Percentiles rank a stretch among this genome's conserved stretches.
phyloP scores from a whole-genome alignment of 106 monocot genomes.

The Platanthera guangdongensis region DNA sequence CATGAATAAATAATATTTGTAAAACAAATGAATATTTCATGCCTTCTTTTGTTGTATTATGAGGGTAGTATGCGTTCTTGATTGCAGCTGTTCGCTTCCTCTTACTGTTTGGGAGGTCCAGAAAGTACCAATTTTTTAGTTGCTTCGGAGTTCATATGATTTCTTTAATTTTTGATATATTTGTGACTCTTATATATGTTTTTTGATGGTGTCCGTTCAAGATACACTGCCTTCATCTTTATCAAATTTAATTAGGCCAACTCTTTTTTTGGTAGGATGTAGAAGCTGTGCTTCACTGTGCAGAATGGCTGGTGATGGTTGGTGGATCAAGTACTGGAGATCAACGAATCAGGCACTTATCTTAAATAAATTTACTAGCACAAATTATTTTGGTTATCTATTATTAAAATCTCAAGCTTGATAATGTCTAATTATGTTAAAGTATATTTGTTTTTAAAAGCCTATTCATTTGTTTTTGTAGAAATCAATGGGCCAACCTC shows the following conservation, averaged over 20 bases:
- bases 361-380: constrained; percentile 3
- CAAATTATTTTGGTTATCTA: not conserved
- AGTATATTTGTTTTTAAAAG: not conserved
- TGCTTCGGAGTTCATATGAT: not conserved
- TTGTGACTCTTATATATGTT: not conserved
- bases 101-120: not conserved
- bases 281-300: constrained; percentile 92
- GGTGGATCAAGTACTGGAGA: constrained; percentile 94
- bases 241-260: not conserved
- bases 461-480: not conserved
- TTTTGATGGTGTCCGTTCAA: not conserved
- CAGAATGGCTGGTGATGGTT: constrained; percentile 96
- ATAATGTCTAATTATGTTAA: not conserved
- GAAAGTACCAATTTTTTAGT: not conserved
- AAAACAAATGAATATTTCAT: not conserved
- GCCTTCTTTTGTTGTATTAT: not conserved
- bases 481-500: too few relatives aligned
- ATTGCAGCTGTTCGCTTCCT: not conserved
- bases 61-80: not conserved
- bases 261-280: constrained; percentile 51
- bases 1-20: too few relatives aligned
- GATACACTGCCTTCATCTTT: not conserved
- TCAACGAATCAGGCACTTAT: constrained; percentile 56
- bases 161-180: not conserved
- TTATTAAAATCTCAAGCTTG: constrained; percentile 3